These are phyloP conservation scores for Penicillium pancosmium DNA, from an alignment of 495 filamentous ascomycete genomes.

Conservation along the genomic window DNA sequence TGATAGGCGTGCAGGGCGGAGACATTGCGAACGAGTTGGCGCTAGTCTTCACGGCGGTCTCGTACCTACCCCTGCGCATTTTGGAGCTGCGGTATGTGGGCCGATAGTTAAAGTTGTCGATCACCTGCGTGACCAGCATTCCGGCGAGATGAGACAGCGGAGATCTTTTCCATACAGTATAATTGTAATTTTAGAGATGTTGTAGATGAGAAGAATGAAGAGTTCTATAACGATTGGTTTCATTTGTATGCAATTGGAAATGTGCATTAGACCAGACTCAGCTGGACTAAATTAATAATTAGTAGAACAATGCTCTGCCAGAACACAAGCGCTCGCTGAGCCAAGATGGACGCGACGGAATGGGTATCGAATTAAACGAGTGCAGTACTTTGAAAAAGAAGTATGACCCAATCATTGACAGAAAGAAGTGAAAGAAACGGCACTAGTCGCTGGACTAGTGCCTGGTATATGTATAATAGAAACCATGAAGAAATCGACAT, in stretches of 20 bases:
- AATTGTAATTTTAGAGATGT: background rate
- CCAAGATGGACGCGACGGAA: conserved; percentile 15
- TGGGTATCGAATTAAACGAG: conserved; percentile 33
- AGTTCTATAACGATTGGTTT: conserved; percentile 4
- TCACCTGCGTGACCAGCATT: background rate
- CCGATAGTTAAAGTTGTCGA: conserved; percentile 22
- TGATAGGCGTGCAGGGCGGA: conserved; percentile 28
- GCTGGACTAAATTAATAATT: conserved; percentile 10
- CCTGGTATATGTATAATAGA: conserved; percentile 4
- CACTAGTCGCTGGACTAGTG: background rate
- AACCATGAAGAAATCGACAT: conserved; percentile 1
- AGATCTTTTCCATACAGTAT: background rate
- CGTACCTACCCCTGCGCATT: conserved; percentile 24
- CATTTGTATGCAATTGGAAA: conserved; percentile 8
- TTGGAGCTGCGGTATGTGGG: conserved; percentile 36
- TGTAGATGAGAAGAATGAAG: background rate
- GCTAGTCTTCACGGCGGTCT: conserved; percentile 26
- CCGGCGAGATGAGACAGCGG: background rate
- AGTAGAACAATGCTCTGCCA: conserved; percentile 16
- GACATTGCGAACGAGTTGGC: conserved; percentile 37
- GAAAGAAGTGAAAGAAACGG: conserved; percentile 13
- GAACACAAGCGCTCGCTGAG: conserved; percentile 13
- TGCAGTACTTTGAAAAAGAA: conserved; percentile 21
- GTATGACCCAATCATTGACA: conserved; percentile 32
- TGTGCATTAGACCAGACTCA: conserved; percentile 17